phyloP scores from a whole-genome alignment of 78 protist species.

The Neovahlkampfia damariscottae region DNA sequence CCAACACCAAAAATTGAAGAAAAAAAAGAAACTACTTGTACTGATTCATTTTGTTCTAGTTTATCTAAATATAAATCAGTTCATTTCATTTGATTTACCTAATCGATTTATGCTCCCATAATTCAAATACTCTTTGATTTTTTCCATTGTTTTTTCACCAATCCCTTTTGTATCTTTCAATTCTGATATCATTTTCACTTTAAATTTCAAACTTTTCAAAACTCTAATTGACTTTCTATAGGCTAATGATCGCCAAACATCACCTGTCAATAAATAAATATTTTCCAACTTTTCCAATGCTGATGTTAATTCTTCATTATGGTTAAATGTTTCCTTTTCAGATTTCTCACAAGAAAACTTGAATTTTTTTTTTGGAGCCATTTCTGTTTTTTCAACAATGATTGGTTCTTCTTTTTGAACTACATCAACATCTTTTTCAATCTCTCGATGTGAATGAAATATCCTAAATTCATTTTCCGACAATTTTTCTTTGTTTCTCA shows the following conservation, averaged over 20 bases:
- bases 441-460: neutral
- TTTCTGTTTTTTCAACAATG: neutral
- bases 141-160: neutral
- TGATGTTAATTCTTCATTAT: neutral
- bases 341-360: neutral
- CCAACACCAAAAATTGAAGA: conserved; percentile 25
- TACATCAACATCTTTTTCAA: neutral
- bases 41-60: neutral
- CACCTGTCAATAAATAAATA: conserved; percentile 7
- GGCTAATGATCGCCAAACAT: conserved; percentile 16
- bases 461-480: neutral
- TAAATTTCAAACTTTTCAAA: neutral
- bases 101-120: conserved; percentile 16
- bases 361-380: neutral
- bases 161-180: neutral
- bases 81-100: no score
- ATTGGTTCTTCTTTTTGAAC: neutral
- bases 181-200: neutral
- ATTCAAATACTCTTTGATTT: conserved; percentile 8
- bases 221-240: conserved; percentile 14
- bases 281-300: neutral
- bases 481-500: neutral
- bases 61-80: neutral
- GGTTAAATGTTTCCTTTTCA: neutral
- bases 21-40: neutral